A percentile compares a stretch with the other conserved stretches of the same genome.
These are phyloP conservation scores for Elaeis oleifera DNA, from an alignment of 202 grass and related monocot species.

Conservation along the genomic window DNA sequence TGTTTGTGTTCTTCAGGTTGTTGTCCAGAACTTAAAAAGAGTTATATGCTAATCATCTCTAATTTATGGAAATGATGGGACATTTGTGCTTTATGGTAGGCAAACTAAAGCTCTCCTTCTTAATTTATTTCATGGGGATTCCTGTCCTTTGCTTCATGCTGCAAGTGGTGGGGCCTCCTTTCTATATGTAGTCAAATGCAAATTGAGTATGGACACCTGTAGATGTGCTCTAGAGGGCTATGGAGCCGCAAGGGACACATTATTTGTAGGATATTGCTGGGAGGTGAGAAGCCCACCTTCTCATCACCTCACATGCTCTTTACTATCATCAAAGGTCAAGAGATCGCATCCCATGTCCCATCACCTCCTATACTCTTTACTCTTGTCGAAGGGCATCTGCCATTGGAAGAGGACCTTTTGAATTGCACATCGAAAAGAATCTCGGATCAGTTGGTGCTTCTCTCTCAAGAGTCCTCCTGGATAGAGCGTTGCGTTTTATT, in stretches of 20 bases:
- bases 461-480: no score
- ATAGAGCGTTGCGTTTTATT: no score
- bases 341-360: no score
- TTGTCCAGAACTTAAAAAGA: no score
- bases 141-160: slow-evolving; percentile 19
- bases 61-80: no score
- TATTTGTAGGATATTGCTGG: slow-evolving; percentile 11
- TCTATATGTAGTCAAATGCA: slow-evolving; percentile 33
- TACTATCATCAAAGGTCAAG: background rate
- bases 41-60: no score
- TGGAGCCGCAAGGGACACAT: background rate
- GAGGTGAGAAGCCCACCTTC: background rate
- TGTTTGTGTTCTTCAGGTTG: no score
- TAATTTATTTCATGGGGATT: slow-evolving; percentile 14
- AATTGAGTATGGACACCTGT: slow-evolving; percentile 29
- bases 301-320: background rate
- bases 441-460: no score
- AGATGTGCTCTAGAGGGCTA: slow-evolving; percentile 9
- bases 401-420: no score
- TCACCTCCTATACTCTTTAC: no score
- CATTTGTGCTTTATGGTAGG: slow-evolving; percentile 9
- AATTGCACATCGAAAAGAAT: no score
- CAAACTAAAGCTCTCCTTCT: slow-evolving; percentile 3
- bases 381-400: no score
- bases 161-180: slow-evolving; percentile 27